A percentile compares a stretch with the other conserved stretches of the same genome.
phyloP scores from a whole-genome alignment of 768 basidiomycete genomes.

The Chiua virens region DNA sequence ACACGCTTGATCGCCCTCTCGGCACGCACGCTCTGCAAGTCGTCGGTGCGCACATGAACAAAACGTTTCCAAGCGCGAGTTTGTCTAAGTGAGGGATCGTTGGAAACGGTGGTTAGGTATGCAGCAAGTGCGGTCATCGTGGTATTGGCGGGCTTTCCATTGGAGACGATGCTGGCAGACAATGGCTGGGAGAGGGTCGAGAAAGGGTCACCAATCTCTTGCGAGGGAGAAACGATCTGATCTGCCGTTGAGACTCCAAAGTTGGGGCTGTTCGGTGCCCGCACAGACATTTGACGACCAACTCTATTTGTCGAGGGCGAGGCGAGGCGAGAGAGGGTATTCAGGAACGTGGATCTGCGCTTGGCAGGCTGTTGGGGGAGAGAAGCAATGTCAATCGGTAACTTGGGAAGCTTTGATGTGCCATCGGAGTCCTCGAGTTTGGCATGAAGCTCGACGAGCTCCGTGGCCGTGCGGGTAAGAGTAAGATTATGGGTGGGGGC shows the following conservation, averaged over 20 bases:
- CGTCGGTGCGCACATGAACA: conserved; percentile 81
- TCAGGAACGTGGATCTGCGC: conserved; percentile 82
- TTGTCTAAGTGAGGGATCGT: conserved; percentile 59
- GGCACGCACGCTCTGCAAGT: conserved; percentile 82
- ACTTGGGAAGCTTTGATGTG: conserved; percentile 52
- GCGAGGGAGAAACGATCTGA: conserved; percentile 48
- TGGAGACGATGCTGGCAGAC: conserved; percentile 20
- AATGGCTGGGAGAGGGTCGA: conserved; percentile 35
- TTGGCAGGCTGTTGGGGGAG: conserved; percentile 56
- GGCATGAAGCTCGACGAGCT: conserved; percentile 78
- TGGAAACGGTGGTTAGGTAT: conserved; percentile 79
- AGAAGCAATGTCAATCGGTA: conserved; percentile 58
- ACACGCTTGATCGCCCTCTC: conserved; percentile 89
- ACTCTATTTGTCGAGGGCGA: conserved; percentile 65
- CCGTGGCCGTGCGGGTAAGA: conserved; percentile 72
- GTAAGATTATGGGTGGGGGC: conserved; percentile 91
- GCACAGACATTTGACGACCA: conserved; percentile 40
- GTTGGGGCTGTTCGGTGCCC: conserved; percentile 29
- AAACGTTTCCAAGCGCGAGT: conserved; percentile 82
- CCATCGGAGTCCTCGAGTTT: conserved; percentile 72
- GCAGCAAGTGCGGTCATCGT: conserved; percentile 70
- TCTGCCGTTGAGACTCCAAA: conserved; percentile 34
- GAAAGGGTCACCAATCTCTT: conserved; percentile 66
- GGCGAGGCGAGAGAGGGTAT: conserved; percentile 81
- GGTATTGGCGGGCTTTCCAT: conserved; percentile 38